phyloP scores from a whole-genome alignment of 2,329 filamentous ascomycete species.

The Aureobasidium sp. region DNA sequence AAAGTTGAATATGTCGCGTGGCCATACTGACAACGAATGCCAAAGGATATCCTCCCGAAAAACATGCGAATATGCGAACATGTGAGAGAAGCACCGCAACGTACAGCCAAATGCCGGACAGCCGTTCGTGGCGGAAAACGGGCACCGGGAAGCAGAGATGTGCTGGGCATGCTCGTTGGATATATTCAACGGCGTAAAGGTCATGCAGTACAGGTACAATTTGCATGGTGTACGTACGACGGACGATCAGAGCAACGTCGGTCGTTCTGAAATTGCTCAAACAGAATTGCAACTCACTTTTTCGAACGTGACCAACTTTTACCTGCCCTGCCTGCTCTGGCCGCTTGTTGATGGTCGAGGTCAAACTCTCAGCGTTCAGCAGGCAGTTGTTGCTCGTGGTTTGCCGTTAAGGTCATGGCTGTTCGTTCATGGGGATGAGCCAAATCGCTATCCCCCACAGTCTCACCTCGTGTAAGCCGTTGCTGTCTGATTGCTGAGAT shows the following conservation, averaged over 20 bases:
- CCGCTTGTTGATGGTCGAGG: background rate
- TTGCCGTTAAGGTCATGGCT: background rate
- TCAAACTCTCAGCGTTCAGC: background rate
- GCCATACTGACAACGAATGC: background rate
- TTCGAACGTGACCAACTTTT: background rate
- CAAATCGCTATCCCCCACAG: slow-evolving; percentile 9
- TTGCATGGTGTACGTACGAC: background rate
- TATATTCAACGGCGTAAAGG: slow-evolving; percentile 4
- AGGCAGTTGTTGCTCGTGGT: background rate
- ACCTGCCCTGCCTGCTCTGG: background rate
- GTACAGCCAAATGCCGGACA: background rate
- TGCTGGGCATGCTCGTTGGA: background rate
- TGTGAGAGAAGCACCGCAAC: background rate
- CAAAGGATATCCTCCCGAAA: background rate
- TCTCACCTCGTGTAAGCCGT: background rate
- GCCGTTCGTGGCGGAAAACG: slow-evolving; percentile 9
- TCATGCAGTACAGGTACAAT: slow-evolving; percentile 4
- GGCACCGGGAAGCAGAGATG: background rate
- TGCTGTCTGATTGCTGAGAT: background rate
- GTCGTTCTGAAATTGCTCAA: background rate
- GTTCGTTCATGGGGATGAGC: background rate
- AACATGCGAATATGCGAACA: background rate
- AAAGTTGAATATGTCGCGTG: background rate
- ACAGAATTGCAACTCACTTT: background rate
- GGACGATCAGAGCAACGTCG: background rate